Percentiles rank a stretch among this genome's conserved stretches.
Conservation (phyloP, 2,329 filamentous ascomycete species). For the Macrophomina phaseolina region DNA sequence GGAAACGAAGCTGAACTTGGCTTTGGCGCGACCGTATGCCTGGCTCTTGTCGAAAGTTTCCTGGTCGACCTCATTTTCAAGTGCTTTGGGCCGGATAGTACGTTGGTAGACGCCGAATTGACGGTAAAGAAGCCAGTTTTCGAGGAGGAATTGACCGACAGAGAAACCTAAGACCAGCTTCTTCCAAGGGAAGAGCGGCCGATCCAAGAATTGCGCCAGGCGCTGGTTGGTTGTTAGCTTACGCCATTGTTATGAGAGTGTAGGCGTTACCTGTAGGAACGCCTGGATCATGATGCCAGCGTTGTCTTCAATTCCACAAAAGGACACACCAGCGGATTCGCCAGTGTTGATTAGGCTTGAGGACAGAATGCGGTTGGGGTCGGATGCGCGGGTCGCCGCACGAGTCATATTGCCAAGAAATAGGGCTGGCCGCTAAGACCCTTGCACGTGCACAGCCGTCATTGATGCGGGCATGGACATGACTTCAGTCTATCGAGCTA, state of each 20-base stretch:
- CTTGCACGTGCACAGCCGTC: background rate
- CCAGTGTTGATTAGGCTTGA: background rate
- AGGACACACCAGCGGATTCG: background rate
- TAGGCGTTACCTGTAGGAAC: conserved; percentile 18
- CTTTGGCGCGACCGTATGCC: conserved; percentile 94
- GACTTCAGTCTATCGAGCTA: no score
- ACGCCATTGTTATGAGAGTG: background rate
- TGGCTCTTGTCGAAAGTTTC: conserved; percentile 95
- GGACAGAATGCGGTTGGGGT: conserved; percentile 19
- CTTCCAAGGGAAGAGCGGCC: conserved; percentile 96
- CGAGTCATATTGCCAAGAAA: conserved; percentile 21
- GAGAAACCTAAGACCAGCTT: conserved; percentile 94
- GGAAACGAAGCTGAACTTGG: conserved; percentile 82
- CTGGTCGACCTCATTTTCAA: conserved; percentile 85
- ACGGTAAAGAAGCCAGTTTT: conserved; percentile 85
- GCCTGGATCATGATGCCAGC: conserved; percentile 28
- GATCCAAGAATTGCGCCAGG: conserved; percentile 86
- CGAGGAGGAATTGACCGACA: conserved; percentile 86
- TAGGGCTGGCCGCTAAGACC: conserved; percentile 20
- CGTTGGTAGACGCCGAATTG: conserved; percentile 88
- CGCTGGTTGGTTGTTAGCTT: conserved; percentile 48
- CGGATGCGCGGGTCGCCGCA: conserved; percentile 12
- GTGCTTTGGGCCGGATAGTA: conserved; percentile 80
- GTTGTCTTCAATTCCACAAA: background rate
- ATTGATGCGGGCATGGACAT: no score